phyloP scores from a whole-genome alignment of 345 rosid genomes.

The Salix exigua region DNA sequence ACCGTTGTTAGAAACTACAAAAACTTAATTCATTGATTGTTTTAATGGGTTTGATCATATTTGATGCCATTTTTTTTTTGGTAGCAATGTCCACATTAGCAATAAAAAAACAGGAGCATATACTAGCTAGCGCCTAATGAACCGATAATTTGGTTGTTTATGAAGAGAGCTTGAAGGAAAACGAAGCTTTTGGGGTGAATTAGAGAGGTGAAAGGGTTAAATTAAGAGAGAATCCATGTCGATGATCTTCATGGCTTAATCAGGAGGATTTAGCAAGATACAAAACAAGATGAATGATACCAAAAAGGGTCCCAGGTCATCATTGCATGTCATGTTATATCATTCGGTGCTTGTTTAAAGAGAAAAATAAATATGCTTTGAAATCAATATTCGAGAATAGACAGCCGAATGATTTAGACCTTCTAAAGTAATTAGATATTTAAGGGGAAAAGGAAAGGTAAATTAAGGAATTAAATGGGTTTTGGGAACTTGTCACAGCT shows the following conservation, averaged over 20 bases:
- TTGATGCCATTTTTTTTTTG: too few relatives aligned
- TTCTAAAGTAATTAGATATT: slow-evolving; percentile 30
- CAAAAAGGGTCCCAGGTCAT: slow-evolving; percentile 39
- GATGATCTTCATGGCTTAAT: slow-evolving; percentile 13
- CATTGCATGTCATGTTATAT: slow-evolving; percentile 41
- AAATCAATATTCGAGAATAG: slow-evolving; percentile 21
- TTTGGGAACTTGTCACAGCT: slow-evolving; percentile 5
- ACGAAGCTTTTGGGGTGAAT: slow-evolving; percentile 14
- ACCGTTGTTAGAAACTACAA: not conserved
- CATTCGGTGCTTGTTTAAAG: slow-evolving; percentile 20
- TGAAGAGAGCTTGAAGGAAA: slow-evolving; percentile 9
- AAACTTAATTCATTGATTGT: too few relatives aligned
- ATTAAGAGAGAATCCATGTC: slow-evolving; percentile 12
- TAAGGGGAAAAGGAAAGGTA: not conserved
- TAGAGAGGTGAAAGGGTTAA: slow-evolving; percentile 22
- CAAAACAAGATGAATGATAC: slow-evolving; percentile 6
- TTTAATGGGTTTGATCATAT: too few relatives aligned
- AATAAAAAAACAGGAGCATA: not conserved
- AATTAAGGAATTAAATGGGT: not conserved
- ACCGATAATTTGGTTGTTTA: slow-evolving; percentile 18
- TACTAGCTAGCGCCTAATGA: slow-evolving; percentile 10
- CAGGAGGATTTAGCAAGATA: slow-evolving; percentile 19
- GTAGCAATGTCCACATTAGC: not conserved
- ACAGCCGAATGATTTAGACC: slow-evolving; percentile 44
- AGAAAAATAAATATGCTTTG: slow-evolving; percentile 34